Evolutionary conservation across 2,329 filamentous ascomycete species (phyloP).

Genomic region (Penicillium hordei): DNA sequence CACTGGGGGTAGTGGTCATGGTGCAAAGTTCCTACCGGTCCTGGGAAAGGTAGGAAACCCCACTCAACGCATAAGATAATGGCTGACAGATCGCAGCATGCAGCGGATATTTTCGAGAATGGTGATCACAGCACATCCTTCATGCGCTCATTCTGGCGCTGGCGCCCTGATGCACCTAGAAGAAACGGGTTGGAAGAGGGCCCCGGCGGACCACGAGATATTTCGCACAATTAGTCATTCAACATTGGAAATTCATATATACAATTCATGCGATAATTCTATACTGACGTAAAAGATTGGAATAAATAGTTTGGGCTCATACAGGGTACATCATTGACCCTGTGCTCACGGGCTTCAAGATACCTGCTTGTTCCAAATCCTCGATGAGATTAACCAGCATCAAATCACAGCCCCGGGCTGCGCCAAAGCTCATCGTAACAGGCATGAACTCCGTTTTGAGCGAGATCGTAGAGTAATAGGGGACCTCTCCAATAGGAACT

Average conservation of each 20-base stretch:
- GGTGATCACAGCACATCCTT: slow-evolving; percentile 28
- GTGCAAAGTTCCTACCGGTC: slow-evolving; percentile 40
- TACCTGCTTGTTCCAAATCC: slow-evolving; percentile 27
- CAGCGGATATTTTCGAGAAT: slow-evolving; percentile 33
- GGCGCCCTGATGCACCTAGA: slow-evolving; percentile 27
- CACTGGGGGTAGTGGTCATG: slow-evolving; percentile 40
- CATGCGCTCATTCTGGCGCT: slow-evolving; percentile 35
- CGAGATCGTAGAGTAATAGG: slow-evolving; percentile 29
- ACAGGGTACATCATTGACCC: slow-evolving; percentile 24
- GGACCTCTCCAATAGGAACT: slow-evolving; percentile 27
- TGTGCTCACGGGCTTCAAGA: slow-evolving; percentile 25
- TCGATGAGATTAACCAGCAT: slow-evolving; percentile 32
- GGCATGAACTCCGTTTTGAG: slow-evolving; percentile 33
- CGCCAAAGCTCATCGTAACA: slow-evolving; percentile 34
- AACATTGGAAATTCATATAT: not conserved
- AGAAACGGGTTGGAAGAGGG: slow-evolving; percentile 36
- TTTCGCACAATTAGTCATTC: not conserved
- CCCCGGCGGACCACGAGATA: slow-evolving; percentile 26
- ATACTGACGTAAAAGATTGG: not conserved
- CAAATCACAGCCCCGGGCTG: slow-evolving; percentile 34
- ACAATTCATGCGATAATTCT: not conserved
- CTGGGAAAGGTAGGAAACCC: slow-evolving; percentile 30
- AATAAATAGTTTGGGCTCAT: not conserved
- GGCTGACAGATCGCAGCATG: slow-evolving; percentile 28
- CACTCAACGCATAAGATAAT: not conserved